phyloP scores from a whole-genome alignment of 2,329 filamentous ascomycete genomes.

The Triangularia verruculosa region DNA sequence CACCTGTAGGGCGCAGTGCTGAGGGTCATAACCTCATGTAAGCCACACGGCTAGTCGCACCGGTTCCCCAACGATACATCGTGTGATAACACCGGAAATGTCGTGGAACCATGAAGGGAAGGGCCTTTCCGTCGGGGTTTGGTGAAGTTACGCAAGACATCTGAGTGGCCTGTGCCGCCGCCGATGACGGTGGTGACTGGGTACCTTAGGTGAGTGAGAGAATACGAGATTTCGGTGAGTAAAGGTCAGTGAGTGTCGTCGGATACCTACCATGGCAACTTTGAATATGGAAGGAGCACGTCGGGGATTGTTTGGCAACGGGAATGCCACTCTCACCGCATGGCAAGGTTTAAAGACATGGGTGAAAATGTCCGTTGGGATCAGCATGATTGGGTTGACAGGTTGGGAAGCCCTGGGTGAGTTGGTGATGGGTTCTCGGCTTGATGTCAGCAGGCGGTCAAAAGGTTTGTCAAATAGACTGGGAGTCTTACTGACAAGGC shows the following conservation, averaged over 20 bases:
- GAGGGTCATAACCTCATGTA: not conserved
- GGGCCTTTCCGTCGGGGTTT: not conserved
- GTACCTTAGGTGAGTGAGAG: too few relatives aligned
- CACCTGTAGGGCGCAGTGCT: not conserved
- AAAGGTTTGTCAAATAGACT: too few relatives aligned
- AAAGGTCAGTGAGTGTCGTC: not conserved
- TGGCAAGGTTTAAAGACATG: not conserved
- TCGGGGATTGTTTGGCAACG: not conserved
- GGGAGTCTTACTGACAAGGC: too few relatives aligned
- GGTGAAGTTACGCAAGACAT: not conserved
- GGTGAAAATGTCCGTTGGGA: not conserved
- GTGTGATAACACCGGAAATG: not conserved
- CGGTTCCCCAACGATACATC: not conserved
- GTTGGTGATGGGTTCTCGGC: not conserved
- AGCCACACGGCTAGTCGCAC: not conserved
- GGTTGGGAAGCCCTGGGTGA: not conserved
- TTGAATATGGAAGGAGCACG: not conserved
- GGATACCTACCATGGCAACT: not conserved
- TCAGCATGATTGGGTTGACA: not conserved
- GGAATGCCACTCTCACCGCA: not conserved
- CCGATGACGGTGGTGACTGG: not conserved
- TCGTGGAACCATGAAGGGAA: not conserved
- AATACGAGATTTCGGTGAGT: not conserved
- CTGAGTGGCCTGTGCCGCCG: not conserved
- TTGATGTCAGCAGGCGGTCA: too few relatives aligned